Evolutionary conservation across 2,329 filamentous ascomycete species (phyloP).

Genomic region (Aspergillus luchuensis): DNA sequence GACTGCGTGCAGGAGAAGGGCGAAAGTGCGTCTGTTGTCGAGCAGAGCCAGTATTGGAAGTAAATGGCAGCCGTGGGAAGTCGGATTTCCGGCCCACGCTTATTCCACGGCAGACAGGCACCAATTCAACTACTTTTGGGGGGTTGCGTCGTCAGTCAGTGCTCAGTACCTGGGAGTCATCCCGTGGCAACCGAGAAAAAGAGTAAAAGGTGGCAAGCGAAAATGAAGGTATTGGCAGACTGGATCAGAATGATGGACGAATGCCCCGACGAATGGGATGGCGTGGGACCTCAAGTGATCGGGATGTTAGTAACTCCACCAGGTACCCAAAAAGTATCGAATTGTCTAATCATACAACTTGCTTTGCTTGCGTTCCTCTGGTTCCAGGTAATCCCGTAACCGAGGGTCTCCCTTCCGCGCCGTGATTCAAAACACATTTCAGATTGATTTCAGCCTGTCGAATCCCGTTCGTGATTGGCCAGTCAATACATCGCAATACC

Average conservation of each 20-base stretch:
- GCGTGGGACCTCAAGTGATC: not conserved
- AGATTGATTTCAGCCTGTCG: not conserved
- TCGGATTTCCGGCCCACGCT: not conserved
- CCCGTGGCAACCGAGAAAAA: not conserved
- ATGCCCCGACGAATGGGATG: not conserved
- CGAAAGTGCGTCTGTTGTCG: too few relatives aligned
- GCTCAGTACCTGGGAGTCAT: not conserved
- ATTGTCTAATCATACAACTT: not conserved
- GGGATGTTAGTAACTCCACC: not conserved
- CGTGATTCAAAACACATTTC: not conserved
- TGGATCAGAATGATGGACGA: not conserved
- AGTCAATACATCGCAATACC: not conserved
- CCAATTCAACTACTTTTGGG: not conserved
- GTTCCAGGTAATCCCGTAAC: not conserved
- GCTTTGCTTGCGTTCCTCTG: not conserved
- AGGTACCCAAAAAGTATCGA: not conserved
- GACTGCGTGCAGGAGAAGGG: conserved; percentile 5
- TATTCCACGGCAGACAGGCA: not conserved
- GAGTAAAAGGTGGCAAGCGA: not conserved
- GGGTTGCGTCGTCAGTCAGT: not conserved
- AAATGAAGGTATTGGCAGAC: not conserved
- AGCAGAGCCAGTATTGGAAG: not conserved
- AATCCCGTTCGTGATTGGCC: not conserved
- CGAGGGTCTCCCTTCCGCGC: not conserved
- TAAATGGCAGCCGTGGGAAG: not conserved